phyloP scores from a whole-genome alignment of 2,329 filamentous ascomycete species.

The Alternaria sp. region DNA sequence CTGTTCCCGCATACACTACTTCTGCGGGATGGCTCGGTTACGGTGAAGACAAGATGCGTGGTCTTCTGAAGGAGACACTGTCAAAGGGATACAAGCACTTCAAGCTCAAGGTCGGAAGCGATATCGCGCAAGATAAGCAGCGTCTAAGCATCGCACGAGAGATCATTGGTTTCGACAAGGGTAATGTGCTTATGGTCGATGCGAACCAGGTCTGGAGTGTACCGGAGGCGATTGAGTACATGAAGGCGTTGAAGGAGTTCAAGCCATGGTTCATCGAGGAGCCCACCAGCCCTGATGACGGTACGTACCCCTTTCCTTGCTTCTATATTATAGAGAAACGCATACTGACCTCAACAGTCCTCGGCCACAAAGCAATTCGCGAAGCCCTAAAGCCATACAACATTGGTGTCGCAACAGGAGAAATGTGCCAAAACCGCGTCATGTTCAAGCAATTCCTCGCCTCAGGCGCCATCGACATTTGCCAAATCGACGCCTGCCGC shows the following conservation, averaged over 20 bases:
- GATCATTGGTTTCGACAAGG: conserved; percentile 81
- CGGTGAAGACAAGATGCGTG: conserved; percentile 83
- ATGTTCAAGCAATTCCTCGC: conserved; percentile 91
- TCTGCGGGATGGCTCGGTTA: conserved; percentile 93
- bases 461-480: conserved; percentile 81
- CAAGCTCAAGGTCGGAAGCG: conserved; percentile 86
- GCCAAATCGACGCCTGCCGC: conserved; percentile 89
- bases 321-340: not conserved
- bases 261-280: conserved; percentile 96
- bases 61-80: conserved; percentile 74
- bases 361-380: conserved; percentile 84
- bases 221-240: conserved; percentile 85
- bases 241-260: conserved; percentile 81
- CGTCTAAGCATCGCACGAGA: conserved; percentile 76
- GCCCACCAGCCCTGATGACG: conserved; percentile 86
- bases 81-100: conserved; percentile 81
- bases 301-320: conserved; percentile 21
- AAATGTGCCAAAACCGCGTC: conserved; percentile 95
- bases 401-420: conserved; percentile 87
- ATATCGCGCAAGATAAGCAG: conserved; percentile 72
- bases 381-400: conserved; percentile 76
- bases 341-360: conserved; percentile 55
- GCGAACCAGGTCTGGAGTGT: conserved; percentile 94
- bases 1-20: conserved; percentile 90
- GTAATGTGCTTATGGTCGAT: conserved; percentile 89